Percentiles rank a stretch among this genome's conserved stretches.
Evolutionary conservation across 257 asterid species (phyloP).

Genomic region (Leonotis leonurus): DNA sequence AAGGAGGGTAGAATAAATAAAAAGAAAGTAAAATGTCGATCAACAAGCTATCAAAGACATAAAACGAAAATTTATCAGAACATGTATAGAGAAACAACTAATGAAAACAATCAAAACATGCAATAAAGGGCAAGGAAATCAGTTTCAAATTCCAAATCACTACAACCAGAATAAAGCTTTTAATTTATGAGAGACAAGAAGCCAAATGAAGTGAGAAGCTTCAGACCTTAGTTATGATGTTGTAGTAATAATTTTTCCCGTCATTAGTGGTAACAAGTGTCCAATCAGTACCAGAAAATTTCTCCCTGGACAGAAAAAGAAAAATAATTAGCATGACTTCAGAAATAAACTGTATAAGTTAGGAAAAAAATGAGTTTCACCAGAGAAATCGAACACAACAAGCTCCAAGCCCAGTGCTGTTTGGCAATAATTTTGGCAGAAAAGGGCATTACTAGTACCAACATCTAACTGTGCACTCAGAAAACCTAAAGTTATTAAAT

Average conservation of each 20-base stretch:
- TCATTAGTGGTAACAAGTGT: slow-evolving; percentile 76
- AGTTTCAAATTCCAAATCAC: not conserved
- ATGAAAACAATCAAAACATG: not conserved
- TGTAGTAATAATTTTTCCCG: slow-evolving; percentile 81
- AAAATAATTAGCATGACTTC: slow-evolving; percentile 12
- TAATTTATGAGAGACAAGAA: not conserved
- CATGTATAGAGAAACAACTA: slow-evolving; percentile 5
- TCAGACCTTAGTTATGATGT: slow-evolving; percentile 60
- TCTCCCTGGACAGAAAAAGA: slow-evolving; percentile 55
- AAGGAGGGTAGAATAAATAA: not conserved
- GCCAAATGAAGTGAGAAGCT: not conserved
- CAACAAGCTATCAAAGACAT: not conserved
- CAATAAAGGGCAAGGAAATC: not conserved
- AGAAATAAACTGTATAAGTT: not conserved
- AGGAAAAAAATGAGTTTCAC: not conserved
- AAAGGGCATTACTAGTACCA: not conserved
- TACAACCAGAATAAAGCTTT: not conserved
- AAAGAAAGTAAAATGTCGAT: not conserved
- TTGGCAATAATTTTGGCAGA: not conserved
- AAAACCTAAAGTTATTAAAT: slow-evolving; percentile 10
- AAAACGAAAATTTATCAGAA: not conserved
- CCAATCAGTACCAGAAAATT: slow-evolving; percentile 85
- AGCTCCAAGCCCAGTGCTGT: not conserved
- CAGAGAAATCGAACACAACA: slow-evolving; percentile 11
- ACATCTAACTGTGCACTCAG: slow-evolving; percentile 5